phyloP scores from a whole-genome alignment of 2,329 filamentous ascomycete species.

The Paraphaeosphaeria sporulosa region DNA sequence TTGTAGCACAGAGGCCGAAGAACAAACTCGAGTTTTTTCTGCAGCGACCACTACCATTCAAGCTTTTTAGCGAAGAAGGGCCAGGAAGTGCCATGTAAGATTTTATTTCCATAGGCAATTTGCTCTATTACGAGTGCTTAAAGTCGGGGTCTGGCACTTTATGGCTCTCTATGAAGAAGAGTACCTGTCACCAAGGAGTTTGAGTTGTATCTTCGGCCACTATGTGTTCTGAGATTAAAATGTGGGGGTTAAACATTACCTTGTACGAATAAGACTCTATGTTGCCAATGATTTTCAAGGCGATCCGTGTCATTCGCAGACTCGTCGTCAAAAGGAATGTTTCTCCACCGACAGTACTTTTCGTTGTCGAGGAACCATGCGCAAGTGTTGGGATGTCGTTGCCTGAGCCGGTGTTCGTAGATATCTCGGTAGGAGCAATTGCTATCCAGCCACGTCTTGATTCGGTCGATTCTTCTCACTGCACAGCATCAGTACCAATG shows the following conservation, averaged over 20 bases:
- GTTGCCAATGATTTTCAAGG: constrained; percentile 32
- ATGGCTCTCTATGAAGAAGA: too few relatives aligned
- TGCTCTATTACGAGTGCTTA: too few relatives aligned
- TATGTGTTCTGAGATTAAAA: neutral
- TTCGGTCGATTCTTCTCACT: constrained; percentile 36
- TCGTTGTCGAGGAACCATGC: constrained; percentile 34
- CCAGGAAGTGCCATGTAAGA: too few relatives aligned
- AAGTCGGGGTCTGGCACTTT: too few relatives aligned
- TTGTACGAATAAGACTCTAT: constrained; percentile 41
- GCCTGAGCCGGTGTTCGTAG: constrained; percentile 19
- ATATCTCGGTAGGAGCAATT: constrained; percentile 19
- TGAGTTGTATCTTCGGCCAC: too few relatives aligned
- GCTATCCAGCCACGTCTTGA: constrained; percentile 35
- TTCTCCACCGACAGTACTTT: constrained; percentile 37
- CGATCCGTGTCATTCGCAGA: constrained; percentile 27
- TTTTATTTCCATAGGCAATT: too few relatives aligned
- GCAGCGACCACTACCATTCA: too few relatives aligned
- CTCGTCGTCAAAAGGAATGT: constrained; percentile 25
- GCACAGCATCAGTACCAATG: neutral
- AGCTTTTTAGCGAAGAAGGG: too few relatives aligned
- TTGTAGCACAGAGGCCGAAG: too few relatives aligned
- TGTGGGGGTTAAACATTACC: constrained; percentile 21
- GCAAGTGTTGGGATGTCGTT: constrained; percentile 27
- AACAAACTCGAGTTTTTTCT: too few relatives aligned
- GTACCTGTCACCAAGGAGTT: too few relatives aligned